Conservation (phyloP, 345 rosid species). For the Populus pruinosa region DNA sequence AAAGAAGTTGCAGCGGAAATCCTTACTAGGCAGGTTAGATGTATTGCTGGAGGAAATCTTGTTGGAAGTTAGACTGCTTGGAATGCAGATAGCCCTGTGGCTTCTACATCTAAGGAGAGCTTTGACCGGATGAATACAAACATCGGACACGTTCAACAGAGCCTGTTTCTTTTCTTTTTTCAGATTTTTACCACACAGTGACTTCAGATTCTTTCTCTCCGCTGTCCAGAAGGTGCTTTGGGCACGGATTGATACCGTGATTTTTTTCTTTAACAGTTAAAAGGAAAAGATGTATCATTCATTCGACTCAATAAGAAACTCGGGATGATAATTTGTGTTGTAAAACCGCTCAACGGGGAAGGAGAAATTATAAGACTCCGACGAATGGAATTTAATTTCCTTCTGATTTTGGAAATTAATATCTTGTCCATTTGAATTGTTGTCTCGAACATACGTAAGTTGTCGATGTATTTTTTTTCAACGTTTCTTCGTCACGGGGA, state of each 20-base stretch:
- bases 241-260: constrained; percentile 15
- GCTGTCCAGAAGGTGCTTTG: constrained; percentile 9
- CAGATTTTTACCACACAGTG: neutral
- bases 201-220: constrained; percentile 23
- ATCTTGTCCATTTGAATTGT: too few relatives aligned
- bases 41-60: constrained; percentile 64
- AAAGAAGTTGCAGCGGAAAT: constrained; percentile 53
- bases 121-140: constrained; percentile 31
- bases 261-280: neutral
- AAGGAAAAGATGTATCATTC: neutral
- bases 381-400: too few relatives aligned
- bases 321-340: neutral
- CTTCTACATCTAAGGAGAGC: constrained; percentile 58
- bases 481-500: too few relatives aligned
- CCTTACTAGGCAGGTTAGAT: constrained; percentile 42
- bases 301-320: neutral
- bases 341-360: neutral
- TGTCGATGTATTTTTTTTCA: too few relatives aligned
- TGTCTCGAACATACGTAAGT: too few relatives aligned
- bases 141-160: neutral
- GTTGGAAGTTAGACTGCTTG: constrained; percentile 62
- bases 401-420: too few relatives aligned
- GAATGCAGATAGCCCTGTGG: constrained; percentile 64
- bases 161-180: neutral
- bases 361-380: neutral